Evolutionary conservation across 108 stramenopile species (phyloP), one percentile per base, ranked within the genome.

Genomic region (Nitzschia sp.): DNA sequence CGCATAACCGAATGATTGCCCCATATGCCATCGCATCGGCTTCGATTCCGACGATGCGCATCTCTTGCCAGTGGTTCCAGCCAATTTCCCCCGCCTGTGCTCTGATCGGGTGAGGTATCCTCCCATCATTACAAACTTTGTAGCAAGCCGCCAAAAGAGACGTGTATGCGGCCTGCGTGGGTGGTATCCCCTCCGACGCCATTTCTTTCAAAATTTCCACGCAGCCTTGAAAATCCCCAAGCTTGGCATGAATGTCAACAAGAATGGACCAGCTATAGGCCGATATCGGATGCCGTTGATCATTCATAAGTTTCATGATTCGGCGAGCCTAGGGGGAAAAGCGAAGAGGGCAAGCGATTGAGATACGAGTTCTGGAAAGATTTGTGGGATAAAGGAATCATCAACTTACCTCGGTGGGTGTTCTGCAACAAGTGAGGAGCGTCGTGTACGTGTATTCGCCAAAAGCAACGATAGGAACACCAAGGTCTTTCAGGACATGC

Each of bases 21-120:
- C 93, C 93, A 51, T 88, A 94, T 8, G 87, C 89, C 90, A 94
- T 91, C 21, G 78, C 82, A 77, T 94, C 93, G 25, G 93, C 90
- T 31, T 89, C 78, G 15, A 88, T 58, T 17, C 85, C 82, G 45
- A 86, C 83, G 59, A 94, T 84, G 25, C 85, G 70, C 88, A 94
- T 84, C 76, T 94, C 88, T 70, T 89, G 86, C 90, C 90, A 94
- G 30, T 85, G 67, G 23, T 79, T 63, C 93, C 93, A 94, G 3
- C 83, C 88, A 15, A 86, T 54, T 29, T 87, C 77, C 17, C 82
- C 82, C 18, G 93, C 93, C 57, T 87, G 79, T 21, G 87, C 81
- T 63, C 91, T 82, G 55, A 91, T 77, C 17, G 79, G 57, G 47
- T 82, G 90, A 18, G 91, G 81, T 25, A 91, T 80, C 24, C 83